Percentiles rank a stretch among this genome's conserved stretches.
Evolutionary conservation across 2,329 filamentous ascomycete species (phyloP).

Genomic region (Elsinoe ampelina): DNA sequence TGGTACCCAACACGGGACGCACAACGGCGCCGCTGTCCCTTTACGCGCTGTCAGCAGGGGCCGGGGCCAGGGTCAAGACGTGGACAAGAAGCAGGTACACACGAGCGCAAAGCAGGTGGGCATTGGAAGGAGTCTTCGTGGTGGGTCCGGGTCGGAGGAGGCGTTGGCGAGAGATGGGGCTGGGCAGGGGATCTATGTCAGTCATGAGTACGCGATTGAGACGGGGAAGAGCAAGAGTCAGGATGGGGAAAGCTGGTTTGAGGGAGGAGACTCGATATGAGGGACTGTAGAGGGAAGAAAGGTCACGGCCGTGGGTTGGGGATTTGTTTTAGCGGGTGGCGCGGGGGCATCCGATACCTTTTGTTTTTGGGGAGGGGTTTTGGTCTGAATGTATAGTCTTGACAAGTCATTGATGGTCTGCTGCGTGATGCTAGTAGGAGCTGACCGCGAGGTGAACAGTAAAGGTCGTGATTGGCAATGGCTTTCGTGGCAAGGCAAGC

Average conservation of each 20-base stretch:
- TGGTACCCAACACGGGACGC: neutral
- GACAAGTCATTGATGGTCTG: neutral
- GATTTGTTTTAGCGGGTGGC: neutral
- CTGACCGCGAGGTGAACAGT: too few species aligned
- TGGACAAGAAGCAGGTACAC: neutral
- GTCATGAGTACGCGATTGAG: slow-evolving; percentile 4
- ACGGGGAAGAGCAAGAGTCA: slow-evolving; percentile 1
- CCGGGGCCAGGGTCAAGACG: neutral
- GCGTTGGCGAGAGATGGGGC: neutral
- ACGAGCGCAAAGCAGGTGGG: neutral
- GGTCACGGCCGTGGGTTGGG: neutral
- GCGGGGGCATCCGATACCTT: neutral
- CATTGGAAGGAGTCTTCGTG: neutral
- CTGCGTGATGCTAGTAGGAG: too few species aligned
- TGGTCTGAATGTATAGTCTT: neutral
- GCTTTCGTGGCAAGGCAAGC: too few species aligned
- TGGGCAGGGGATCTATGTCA: neutral
- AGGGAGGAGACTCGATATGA: neutral
- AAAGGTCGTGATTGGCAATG: too few species aligned
- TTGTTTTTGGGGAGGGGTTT: neutral
- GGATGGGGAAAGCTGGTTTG: neutral
- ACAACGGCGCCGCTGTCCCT: neutral
- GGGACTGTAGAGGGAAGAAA: neutral
- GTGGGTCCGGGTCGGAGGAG: neutral
- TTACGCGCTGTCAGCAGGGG: neutral